A percentile compares a stretch with the other conserved stretches of the same genome.
phyloP scores from a whole-genome alignment of 1,139 yeast species.

The Scheffersomyces segobiensis region DNA sequence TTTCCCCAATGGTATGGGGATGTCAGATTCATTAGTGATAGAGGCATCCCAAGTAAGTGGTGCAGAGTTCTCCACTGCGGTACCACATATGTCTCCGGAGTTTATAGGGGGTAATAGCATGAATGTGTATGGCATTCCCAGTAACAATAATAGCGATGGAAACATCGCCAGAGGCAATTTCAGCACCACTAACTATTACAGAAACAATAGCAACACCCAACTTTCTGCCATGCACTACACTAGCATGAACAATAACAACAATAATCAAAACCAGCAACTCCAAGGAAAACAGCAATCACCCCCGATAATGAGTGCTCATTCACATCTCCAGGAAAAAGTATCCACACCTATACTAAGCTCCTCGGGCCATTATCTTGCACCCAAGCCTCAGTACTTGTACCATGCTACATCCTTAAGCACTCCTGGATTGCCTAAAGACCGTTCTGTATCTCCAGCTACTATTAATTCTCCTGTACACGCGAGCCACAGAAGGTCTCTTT shows the following conservation, averaged over 20 bases:
- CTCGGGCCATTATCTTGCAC: conserved; percentile 18
- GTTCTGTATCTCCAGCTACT: conserved; percentile 28
- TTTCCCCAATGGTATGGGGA: conserved; percentile 68
- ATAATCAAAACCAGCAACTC: conserved; percentile 13
- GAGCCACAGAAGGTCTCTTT: conserved; percentile 33
- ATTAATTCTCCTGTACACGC: conserved; percentile 10
- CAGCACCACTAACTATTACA: conserved; percentile 2
- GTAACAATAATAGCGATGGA: conserved; percentile 1
- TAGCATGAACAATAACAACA: neutral
- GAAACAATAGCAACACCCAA: conserved; percentile 4
- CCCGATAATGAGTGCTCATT: neutral
- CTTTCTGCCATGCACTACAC: conserved; percentile 1
- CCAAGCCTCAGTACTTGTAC: conserved; percentile 25
- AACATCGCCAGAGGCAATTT: conserved; percentile 5
- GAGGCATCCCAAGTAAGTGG: conserved; percentile 34
- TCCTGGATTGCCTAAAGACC: conserved; percentile 20
- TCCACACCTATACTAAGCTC: neutral
- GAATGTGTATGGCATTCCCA: neutral
- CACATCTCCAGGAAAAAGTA: neutral
- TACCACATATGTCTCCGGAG: neutral
- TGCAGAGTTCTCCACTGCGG: conserved; percentile 5
- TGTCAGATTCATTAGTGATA: conserved; percentile 66
- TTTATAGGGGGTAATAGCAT: neutral
- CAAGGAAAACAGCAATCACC: neutral
- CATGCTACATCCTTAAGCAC: conserved; percentile 8